Conservation (phyloP, 306 rosid genomes). For the Sesbania bispinosa region DNA sequence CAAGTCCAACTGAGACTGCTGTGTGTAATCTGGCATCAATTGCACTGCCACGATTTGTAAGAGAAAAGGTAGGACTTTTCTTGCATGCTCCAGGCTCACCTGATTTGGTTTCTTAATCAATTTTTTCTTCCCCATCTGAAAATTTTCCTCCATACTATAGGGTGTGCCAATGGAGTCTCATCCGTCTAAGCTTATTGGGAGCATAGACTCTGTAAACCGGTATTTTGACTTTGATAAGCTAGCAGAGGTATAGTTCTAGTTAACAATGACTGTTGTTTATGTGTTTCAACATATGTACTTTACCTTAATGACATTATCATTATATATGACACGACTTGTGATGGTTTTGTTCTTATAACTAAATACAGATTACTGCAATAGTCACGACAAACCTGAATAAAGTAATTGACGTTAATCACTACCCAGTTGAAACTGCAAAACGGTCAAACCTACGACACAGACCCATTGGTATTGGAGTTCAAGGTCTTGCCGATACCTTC, state of each 20-base stretch:
- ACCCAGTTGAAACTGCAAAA: slow-evolving; percentile 84
- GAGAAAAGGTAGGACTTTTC: slow-evolving; percentile 64
- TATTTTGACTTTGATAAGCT: slow-evolving; percentile 84
- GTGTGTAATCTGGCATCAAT: slow-evolving; percentile 96
- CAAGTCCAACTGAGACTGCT: slow-evolving; percentile 90
- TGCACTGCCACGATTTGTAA: slow-evolving; percentile 83
- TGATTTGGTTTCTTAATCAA: neutral
- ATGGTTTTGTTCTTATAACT: neutral
- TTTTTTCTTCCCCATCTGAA: slow-evolving; percentile 10
- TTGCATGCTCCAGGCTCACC: neutral
- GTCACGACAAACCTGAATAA: slow-evolving; percentile 77
- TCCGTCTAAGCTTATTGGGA: slow-evolving; percentile 87
- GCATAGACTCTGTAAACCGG: slow-evolving; percentile 57
- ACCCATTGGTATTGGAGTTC: slow-evolving; percentile 97
- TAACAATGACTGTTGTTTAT: neutral
- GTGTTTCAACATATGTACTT: neutral
- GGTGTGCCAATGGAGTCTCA: slow-evolving; percentile 75
- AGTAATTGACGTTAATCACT: slow-evolving; percentile 85
- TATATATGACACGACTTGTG: neutral
- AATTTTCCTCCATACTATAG: slow-evolving; percentile 26
- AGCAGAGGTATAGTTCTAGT: slow-evolving; percentile 51
- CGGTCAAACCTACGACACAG: slow-evolving; percentile 82
- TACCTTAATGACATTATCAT: neutral
- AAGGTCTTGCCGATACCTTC: slow-evolving; percentile 97
- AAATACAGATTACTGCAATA: slow-evolving; percentile 50